Conservation (phyloP, 768 basidiomycete species). For the Psilocybe sp. region DNA sequence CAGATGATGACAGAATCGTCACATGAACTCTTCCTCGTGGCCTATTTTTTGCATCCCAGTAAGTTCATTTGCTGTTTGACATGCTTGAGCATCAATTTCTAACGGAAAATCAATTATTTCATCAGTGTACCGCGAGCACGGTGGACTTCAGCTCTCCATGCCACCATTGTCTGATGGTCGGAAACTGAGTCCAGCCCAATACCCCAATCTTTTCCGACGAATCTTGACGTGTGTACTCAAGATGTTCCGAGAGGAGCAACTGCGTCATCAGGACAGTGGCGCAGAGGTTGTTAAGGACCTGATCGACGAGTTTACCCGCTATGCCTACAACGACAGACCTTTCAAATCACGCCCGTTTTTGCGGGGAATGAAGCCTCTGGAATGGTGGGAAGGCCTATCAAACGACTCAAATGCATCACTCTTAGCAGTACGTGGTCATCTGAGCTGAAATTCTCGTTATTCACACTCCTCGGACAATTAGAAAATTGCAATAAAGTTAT, state of each 20-base stretch:
- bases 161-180: conserved; percentile 13
- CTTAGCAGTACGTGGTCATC: conserved; percentile 11
- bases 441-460: neutral
- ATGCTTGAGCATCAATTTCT: neutral
- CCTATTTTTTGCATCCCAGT: conserved; percentile 28
- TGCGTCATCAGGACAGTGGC: conserved; percentile 1
- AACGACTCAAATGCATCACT: conserved; percentile 20
- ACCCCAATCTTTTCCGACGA: conserved; percentile 8
- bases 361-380: conserved; percentile 9
- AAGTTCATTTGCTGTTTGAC: neutral
- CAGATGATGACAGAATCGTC: conserved; percentile 30
- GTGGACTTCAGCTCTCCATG: conserved; percentile 17
- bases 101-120: neutral
- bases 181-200: neutral
- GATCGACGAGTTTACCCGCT: conserved; percentile 16
- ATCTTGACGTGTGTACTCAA: conserved; percentile 10
- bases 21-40: conserved; percentile 21
- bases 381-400: conserved; percentile 23
- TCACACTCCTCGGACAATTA: neutral
- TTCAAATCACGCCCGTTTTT: conserved; percentile 12
- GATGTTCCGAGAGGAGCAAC: conserved; percentile 20
- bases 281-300: conserved; percentile 10
- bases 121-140: conserved; percentile 14
- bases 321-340: conserved; percentile 18
- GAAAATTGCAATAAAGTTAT: conserved; percentile 19